Evolutionary conservation across 495 filamentous ascomycete species (phyloP).

Genomic region (Tuber magnatum): DNA sequence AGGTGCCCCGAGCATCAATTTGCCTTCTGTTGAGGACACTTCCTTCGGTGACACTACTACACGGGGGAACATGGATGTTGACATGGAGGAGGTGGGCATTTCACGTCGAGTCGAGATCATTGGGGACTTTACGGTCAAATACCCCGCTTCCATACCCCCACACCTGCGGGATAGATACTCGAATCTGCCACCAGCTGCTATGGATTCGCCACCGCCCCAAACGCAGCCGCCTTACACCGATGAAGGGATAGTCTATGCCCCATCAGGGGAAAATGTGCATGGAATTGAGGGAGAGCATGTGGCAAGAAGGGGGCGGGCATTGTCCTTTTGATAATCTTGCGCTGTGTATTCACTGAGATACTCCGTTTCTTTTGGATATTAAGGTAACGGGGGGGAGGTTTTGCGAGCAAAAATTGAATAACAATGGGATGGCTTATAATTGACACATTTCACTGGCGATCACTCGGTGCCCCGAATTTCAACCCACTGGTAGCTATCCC

Average conservation of each 20-base stretch:
- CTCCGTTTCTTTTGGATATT: background rate
- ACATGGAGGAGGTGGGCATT: background rate
- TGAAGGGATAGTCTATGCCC: background rate
- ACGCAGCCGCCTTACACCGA: background rate
- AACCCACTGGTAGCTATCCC: background rate
- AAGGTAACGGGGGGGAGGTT: background rate
- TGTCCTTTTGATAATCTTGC: background rate
- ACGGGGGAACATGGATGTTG: background rate
- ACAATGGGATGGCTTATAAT: background rate
- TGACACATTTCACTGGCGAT: background rate
- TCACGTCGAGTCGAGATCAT: background rate
- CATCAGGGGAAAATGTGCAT: background rate
- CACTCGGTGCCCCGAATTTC: background rate
- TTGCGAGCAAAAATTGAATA: background rate
- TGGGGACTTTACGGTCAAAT: constrained; percentile 4
- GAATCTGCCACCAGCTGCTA: background rate
- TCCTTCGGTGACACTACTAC: background rate
- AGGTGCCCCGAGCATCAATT: background rate
- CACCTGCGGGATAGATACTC: background rate
- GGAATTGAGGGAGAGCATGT: background rate
- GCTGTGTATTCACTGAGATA: background rate
- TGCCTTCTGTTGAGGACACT: background rate
- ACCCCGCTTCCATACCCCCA: background rate
- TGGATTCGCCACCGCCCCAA: background rate
- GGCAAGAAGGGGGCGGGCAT: background rate